These are phyloP conservation scores for Diutina rugosa DNA, from an alignment of 1,139 yeast species.

Conservation along the genomic window DNA sequence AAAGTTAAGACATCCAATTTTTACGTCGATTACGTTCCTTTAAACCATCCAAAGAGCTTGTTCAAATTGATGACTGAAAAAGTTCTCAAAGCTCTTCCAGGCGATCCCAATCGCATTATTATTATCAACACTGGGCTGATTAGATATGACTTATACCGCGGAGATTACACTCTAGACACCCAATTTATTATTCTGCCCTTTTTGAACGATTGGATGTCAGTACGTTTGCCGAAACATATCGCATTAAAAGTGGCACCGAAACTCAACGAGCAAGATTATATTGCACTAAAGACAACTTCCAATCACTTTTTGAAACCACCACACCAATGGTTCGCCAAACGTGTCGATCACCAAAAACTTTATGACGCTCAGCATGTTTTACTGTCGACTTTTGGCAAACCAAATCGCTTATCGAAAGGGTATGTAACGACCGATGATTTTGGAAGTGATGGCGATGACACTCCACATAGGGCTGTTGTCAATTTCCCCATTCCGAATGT, in stretches of 20 bases:
- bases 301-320: slow-evolving; percentile 7
- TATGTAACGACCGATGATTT: slow-evolving; percentile 74
- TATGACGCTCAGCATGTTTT: neutral
- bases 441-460: slow-evolving; percentile 84
- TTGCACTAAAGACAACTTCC: slow-evolving; percentile 10
- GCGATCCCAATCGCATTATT: slow-evolving; percentile 30
- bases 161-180: slow-evolving; percentile 71
- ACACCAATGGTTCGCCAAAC: slow-evolving; percentile 4
- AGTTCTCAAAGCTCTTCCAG: slow-evolving; percentile 44
- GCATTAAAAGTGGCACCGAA: slow-evolving; percentile 35
- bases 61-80: slow-evolving; percentile 45
- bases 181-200: slow-evolving; percentile 83
- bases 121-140: slow-evolving; percentile 81
- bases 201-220: slow-evolving; percentile 59
- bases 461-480: slow-evolving; percentile 53
- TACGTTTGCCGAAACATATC: slow-evolving; percentile 37
- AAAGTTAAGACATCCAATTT: slow-evolving; percentile 46
- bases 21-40: slow-evolving; percentile 58
- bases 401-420: slow-evolving; percentile 35
- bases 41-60: slow-evolving; percentile 45
- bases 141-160: slow-evolving; percentile 78
- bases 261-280: slow-evolving; percentile 39
- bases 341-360: no score
- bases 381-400: slow-evolving; percentile 5
- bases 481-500: slow-evolving; percentile 65